Percentiles rank a stretch among this genome's conserved stretches.
phyloP scores from a whole-genome alignment of 176 grass and related monocot genomes.

The Neostapfia colusana region DNA sequence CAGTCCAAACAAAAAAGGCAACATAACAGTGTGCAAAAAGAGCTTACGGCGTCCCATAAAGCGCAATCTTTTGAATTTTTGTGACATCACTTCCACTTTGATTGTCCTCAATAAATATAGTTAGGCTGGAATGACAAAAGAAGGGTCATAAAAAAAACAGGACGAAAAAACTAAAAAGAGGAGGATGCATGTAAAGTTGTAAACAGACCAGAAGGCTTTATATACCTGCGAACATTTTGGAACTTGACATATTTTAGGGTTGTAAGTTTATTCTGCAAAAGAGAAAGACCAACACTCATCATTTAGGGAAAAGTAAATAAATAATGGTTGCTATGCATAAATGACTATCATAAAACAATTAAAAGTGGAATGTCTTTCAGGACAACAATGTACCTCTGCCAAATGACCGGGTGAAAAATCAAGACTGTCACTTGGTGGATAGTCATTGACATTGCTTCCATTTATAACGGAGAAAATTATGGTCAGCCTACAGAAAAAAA shows the following conservation, averaged over 20 bases:
- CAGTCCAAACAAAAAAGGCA: background rate
- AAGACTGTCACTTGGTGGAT: constrained; percentile 81
- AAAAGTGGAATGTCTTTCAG: constrained; percentile 2
- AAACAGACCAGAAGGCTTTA: background rate
- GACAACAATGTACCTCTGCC: constrained; percentile 53
- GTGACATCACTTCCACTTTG: constrained; percentile 75
- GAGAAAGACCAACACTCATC: constrained; percentile 30
- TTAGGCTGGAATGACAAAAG: constrained; percentile 56
- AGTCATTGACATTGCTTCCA: constrained; percentile 92
- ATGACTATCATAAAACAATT: background rate
- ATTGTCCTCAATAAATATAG: constrained; percentile 98
- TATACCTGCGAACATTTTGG: constrained; percentile 97
- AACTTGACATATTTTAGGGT: constrained; percentile 94
- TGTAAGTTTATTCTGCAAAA: constrained; percentile 61
- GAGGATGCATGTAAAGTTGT: too few species aligned
- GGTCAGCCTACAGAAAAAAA: constrained; percentile 24
- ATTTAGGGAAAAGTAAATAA: constrained; percentile 16
- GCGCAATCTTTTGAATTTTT: constrained; percentile 85
- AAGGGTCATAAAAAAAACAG: constrained; percentile 23
- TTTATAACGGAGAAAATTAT: constrained; percentile 34
- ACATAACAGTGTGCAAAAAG: constrained; percentile 17
- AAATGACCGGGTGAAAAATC: constrained; percentile 68
- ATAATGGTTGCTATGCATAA: background rate
- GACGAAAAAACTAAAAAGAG: background rate
- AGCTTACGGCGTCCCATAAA: constrained; percentile 90